Evolutionary conservation across 2,329 filamentous ascomycete species (phyloP), one percentile per base, ranked within the genome.

Genomic region (Venturia oleaginea): DNA sequence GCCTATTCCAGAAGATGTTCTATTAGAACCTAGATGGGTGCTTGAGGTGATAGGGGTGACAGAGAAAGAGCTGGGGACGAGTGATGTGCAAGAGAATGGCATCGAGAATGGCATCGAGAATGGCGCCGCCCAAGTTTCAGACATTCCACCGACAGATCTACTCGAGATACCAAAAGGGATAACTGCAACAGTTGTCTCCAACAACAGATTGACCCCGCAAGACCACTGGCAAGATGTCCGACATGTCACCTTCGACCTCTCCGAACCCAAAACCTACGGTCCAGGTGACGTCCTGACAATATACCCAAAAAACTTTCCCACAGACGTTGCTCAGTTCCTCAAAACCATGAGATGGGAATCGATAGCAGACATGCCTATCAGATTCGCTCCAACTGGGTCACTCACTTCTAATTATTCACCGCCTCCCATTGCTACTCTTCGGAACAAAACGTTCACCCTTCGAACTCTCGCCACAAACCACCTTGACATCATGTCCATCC

Each of bases 161-260:
- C 78, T 91, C 1, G 82, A 86, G 0, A 80, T 91, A 15, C 82
- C 84, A 0, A 76, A 78, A 51, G 79, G 83, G 2, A 78, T 85
- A 67, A 75, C 74, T 0, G 89, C 87, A 10, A 82, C 75, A 0
- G 72, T 99, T 0, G 70, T 79, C 0, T 73, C 76, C n/a, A 96
- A 96, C 71, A 74, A 79, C 22, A 84, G 92, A 19, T 75, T 96
- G 6, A 99, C 94, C 0, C 86, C 92, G 0, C 60, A 74, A 0
- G 78, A 79, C 1, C 94, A 99, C 76, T 97, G 91, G 87, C 94
- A 99, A 78, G 94, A 99, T 77, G 93, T 97, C 55, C 89, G 94
- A 0, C 84, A 90, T 62, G 76, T 97, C n/a, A 82, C 80, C 1
- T 79, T 97, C 17, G 80, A 73, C 13, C 75, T 79, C 15, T 69